These are phyloP conservation scores for Collariella sp. DNA, from an alignment of 495 filamentous ascomycete species.

Conservation along the genomic window DNA sequence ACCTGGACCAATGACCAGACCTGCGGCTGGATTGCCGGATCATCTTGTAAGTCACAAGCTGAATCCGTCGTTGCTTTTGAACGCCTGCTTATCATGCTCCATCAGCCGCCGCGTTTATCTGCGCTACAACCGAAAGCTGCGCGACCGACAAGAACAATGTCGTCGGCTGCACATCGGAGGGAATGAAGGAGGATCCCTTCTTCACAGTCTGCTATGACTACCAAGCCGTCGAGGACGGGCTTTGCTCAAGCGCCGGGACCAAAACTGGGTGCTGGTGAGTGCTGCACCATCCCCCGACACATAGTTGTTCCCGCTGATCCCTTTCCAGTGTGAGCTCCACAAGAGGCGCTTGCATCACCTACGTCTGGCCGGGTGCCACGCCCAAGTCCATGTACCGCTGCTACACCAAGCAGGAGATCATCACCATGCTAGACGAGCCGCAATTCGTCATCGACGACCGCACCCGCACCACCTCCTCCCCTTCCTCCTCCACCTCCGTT, in stretches of 20 bases:
- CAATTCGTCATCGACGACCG: conserved; percentile 23
- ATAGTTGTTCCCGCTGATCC: conserved; percentile 1
- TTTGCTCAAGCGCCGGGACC: conserved; percentile 14
- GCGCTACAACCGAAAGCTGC: conserved; percentile 14
- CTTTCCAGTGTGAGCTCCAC: background rate
- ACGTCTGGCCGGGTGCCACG: conserved; percentile 28
- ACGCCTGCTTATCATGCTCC: conserved; percentile 2
- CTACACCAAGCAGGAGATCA: conserved; percentile 9
- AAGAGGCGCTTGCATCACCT: conserved; percentile 28
- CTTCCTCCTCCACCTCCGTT: conserved; percentile 5
- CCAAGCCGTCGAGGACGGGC: conserved; percentile 17
- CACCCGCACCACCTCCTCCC: conserved; percentile 6
- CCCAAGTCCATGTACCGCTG: conserved; percentile 32
- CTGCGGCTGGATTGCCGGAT: conserved; percentile 29
- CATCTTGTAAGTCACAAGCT: conserved; percentile 24
- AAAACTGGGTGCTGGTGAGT: conserved; percentile 35
- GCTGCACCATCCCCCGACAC: background rate
- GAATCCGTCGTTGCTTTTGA: background rate
- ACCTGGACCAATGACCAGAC: conserved; percentile 28
- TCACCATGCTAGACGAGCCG: conserved; percentile 28
- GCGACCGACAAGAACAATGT: conserved; percentile 25
- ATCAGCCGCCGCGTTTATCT: conserved; percentile 22
- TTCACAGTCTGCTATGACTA: conserved; percentile 32
- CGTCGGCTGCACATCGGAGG: conserved; percentile 26
- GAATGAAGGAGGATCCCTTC: conserved; percentile 15